phyloP scores from a whole-genome alignment of 768 basidiomycete genomes.

The Boletus tylopilopsis region DNA sequence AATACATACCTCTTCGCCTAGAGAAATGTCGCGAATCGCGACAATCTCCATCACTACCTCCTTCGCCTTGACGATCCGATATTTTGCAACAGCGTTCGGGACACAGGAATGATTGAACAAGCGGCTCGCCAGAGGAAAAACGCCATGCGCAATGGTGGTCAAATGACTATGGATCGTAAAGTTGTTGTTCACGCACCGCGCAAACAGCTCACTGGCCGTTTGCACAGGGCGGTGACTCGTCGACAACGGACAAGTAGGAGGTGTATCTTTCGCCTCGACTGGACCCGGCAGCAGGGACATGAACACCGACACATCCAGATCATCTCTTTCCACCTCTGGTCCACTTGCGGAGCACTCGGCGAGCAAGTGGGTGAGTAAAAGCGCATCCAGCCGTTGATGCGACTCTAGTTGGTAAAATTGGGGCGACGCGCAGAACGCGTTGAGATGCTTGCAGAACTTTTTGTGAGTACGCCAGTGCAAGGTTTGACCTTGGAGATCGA shows the following conservation, averaged over 20 bases:
- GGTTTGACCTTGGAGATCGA: slow-evolving; percentile 52
- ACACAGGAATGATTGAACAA: slow-evolving; percentile 80
- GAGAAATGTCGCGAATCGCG: slow-evolving; percentile 51
- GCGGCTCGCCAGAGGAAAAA: slow-evolving; percentile 76
- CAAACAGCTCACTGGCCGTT: slow-evolving; percentile 35
- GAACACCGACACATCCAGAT: slow-evolving; percentile 34
- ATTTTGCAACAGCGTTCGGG: slow-evolving; percentile 69
- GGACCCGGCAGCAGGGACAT: slow-evolving; percentile 46
- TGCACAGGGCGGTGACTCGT: slow-evolving; percentile 26
- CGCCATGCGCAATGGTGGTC: slow-evolving; percentile 63
- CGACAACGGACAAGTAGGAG: slow-evolving; percentile 32
- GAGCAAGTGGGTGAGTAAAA: slow-evolving; percentile 62
- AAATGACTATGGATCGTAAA: slow-evolving; percentile 75
- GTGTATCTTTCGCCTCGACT: slow-evolving; percentile 14
- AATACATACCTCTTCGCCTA: slow-evolving; percentile 61
- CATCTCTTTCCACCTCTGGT: slow-evolving; percentile 10
- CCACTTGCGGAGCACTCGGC: slow-evolving; percentile 33
- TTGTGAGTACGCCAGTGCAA: slow-evolving; percentile 66
- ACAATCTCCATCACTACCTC: slow-evolving; percentile 59
- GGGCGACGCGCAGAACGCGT: slow-evolving; percentile 42
- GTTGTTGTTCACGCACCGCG: slow-evolving; percentile 78
- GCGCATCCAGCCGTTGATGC: slow-evolving; percentile 56
- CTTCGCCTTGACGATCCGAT: slow-evolving; percentile 38
- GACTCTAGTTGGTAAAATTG: slow-evolving; percentile 46
- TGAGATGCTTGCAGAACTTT: slow-evolving; percentile 60